phyloP scores from a whole-genome alignment of 768 basidiomycete genomes.

The Lentinula aciculospora region DNA sequence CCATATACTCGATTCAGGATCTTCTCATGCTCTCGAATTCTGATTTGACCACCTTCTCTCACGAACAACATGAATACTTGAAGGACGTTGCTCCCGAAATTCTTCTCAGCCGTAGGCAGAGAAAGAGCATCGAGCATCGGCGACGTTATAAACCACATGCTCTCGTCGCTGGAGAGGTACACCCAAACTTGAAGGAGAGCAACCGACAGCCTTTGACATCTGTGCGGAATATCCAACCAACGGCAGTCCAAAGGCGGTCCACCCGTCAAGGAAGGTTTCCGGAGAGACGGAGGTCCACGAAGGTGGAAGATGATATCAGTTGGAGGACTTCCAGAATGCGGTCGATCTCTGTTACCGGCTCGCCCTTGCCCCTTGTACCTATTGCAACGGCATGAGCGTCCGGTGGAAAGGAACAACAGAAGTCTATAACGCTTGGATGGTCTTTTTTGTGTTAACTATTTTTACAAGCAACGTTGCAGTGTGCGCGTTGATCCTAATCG shows the following conservation, averaged over 20 bases:
- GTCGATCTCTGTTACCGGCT: background rate
- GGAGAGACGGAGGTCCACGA: background rate
- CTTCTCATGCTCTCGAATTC: background rate
- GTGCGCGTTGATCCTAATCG: background rate
- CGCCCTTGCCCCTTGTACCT: background rate
- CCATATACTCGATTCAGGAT: conserved; percentile 4
- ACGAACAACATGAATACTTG: conserved; percentile 1
- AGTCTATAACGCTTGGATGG: background rate
- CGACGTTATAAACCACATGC: background rate
- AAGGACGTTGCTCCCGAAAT: conserved; percentile 2
- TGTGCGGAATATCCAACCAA: background rate
- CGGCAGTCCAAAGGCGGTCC: background rate
- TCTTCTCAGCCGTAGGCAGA: background rate
- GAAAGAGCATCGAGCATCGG: background rate
- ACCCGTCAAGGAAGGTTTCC: background rate
- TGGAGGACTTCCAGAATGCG: background rate
- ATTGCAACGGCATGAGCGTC: background rate
- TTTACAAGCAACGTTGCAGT: conserved; percentile 3
- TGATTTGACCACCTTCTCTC: background rate
- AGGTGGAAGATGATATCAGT: background rate
- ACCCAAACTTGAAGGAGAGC: background rate
- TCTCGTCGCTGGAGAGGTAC: background rate
- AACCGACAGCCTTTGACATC: background rate
- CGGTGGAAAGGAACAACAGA: background rate
- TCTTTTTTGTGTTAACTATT: background rate